phyloP scores from a whole-genome alignment of 2,329 filamentous ascomycete genomes.

The Pseudopithomyces chartarum region DNA sequence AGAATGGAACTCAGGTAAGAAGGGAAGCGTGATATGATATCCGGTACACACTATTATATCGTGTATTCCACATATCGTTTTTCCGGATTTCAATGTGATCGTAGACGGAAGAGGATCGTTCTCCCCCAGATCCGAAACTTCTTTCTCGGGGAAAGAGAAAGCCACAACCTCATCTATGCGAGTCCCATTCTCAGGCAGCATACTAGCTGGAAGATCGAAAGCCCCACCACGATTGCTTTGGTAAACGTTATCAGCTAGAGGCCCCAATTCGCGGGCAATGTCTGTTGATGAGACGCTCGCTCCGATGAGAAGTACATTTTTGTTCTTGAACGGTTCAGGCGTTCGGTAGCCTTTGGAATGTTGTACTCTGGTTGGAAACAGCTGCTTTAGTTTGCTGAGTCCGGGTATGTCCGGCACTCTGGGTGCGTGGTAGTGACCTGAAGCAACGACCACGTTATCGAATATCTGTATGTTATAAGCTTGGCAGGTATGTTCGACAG shows the following conservation, averaged over 20 bases:
- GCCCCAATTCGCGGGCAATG: conserved; percentile 58
- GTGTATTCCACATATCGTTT: conserved; percentile 61
- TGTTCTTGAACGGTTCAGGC: conserved; percentile 56
- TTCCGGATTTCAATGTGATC: conserved; percentile 60
- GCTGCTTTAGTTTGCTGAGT: conserved; percentile 52
- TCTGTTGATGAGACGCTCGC: conserved; percentile 61
- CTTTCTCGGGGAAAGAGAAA: conserved; percentile 44
- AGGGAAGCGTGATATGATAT: conserved; percentile 71
- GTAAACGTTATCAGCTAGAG: conserved; percentile 52
- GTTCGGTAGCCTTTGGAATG: conserved; percentile 60
- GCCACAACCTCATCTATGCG: conserved; percentile 58
- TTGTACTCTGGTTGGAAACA: conserved; percentile 51
- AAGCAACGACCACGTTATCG: conserved; percentile 59
- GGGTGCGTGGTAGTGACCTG: conserved; percentile 60
- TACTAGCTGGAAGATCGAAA: conserved; percentile 61
- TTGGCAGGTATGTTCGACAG: no score
- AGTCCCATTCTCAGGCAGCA: conserved; percentile 60
- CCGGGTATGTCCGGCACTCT: conserved; percentile 57
- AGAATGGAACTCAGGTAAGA: conserved; percentile 59
- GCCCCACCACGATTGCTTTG: conserved; percentile 64
- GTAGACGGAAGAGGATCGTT: conserved; percentile 53
- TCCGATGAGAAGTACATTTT: conserved; percentile 63
- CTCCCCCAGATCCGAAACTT: not conserved
- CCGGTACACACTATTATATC: conserved; percentile 69
- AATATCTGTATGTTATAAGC: conserved; percentile 42